Evolutionary conservation across 1,284 basidiomycete genomes (phyloP).

Genomic region (Gymnopus androsaceus): DNA sequence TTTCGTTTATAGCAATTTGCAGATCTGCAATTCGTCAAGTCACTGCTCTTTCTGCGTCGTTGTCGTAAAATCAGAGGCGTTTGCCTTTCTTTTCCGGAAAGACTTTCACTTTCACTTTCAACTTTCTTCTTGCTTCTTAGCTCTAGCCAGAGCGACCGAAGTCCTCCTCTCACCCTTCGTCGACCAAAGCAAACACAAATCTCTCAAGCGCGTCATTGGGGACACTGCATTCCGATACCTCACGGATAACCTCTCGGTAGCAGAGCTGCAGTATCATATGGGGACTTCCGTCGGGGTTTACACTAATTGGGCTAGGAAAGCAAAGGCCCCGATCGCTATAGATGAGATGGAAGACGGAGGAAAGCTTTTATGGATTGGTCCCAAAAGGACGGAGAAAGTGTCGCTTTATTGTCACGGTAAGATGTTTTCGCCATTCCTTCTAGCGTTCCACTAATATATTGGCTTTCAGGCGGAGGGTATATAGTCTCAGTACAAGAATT

Average conservation of each 20-base stretch:
- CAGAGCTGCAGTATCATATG: conserved; percentile 6
- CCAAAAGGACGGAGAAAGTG: conserved; percentile 26
- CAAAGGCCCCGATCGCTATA: conserved; percentile 12
- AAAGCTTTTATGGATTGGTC: conserved; percentile 31
- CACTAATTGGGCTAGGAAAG: conserved; percentile 1
- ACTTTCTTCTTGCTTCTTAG: too few relatives aligned
- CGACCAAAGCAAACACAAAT: neutral
- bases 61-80: too few relatives aligned
- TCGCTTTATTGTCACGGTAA: conserved; percentile 35
- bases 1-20: too few relatives aligned
- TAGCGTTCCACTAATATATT: too few relatives aligned
- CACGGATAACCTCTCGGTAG: neutral
- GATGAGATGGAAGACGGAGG: conserved; percentile 28
- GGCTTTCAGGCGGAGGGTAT: too few relatives aligned
- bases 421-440: too few relatives aligned
- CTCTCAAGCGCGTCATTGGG: conserved; percentile 5
- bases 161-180: conserved; percentile 1
- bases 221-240: conserved; percentile 8
- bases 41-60: too few relatives aligned
- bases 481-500: too few relatives aligned
- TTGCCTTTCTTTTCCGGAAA: too few relatives aligned
- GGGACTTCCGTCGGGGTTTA: conserved; percentile 8
- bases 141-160: too few relatives aligned
- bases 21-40: too few relatives aligned
- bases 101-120: too few relatives aligned